Conservation (phyloP, 2,329 filamentous ascomycete genomes). For the Geoglossum cookeanum region DNA sequence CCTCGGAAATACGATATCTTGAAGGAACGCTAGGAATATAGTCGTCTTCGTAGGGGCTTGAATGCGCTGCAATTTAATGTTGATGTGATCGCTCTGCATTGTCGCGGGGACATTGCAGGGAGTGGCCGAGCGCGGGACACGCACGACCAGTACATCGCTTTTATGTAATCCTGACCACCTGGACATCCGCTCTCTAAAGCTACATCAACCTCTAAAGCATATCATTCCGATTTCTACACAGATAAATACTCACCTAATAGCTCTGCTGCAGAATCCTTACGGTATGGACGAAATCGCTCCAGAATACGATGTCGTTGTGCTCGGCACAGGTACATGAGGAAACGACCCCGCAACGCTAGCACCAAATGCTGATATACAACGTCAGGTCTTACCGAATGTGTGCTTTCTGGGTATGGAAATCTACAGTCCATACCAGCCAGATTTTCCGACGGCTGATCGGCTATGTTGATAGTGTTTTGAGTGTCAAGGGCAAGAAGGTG, state of each 20-base stretch:
- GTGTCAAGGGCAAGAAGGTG: slow-evolving; percentile 98
- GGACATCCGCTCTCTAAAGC: not conserved
- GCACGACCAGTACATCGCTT: not conserved
- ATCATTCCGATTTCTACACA: not conserved
- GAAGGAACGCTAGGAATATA: too few relatives aligned
- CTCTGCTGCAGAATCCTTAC: not conserved
- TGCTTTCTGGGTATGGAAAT: slow-evolving; percentile 69
- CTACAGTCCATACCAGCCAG: not conserved
- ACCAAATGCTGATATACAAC: slow-evolving; percentile 8
- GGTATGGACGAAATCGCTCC: slow-evolving; percentile 95
- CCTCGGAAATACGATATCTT: too few relatives aligned
- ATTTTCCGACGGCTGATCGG: slow-evolving; percentile 10
- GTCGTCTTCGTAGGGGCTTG: not conserved
- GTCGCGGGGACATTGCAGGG: not conserved
- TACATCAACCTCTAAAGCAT: not conserved
- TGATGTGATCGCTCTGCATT: not conserved
- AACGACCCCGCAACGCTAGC: slow-evolving; percentile 10
- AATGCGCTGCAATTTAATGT: not conserved
- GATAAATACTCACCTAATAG: not conserved
- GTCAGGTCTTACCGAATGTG: slow-evolving; percentile 89
- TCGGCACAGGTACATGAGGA: slow-evolving; percentile 67
- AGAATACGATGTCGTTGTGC: slow-evolving; percentile 96
- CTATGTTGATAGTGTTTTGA: slow-evolving; percentile 49
- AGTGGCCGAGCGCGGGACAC: slow-evolving; percentile 1
- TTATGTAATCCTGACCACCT: not conserved